Evolutionary conservation across 176 grass and related monocot genomes (phyloP).

Genomic region (Eleusine coracana): DNA sequence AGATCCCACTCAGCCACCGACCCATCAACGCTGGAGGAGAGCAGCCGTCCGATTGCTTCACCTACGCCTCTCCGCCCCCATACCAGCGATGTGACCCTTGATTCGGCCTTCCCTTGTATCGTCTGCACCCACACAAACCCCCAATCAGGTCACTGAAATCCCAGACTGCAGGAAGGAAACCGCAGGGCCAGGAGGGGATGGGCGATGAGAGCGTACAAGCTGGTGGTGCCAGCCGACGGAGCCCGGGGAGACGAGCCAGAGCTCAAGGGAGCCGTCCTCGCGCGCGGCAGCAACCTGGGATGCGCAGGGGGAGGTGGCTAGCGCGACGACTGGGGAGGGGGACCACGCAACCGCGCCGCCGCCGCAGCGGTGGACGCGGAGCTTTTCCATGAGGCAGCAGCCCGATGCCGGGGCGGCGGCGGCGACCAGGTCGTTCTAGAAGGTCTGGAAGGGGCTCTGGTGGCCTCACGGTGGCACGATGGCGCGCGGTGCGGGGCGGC

Average conservation of each 20-base stretch:
- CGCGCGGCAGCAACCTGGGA: slow-evolving; percentile 87
- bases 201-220: slow-evolving; percentile 57
- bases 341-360: slow-evolving; percentile 65
- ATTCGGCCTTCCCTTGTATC: slow-evolving; percentile 63
- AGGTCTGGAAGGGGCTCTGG: slow-evolving; percentile 1
- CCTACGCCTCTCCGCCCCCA: slow-evolving; percentile 51
- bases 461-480: slow-evolving; percentile 41
- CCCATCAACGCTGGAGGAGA: slow-evolving; percentile 87
- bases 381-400: slow-evolving; percentile 70
- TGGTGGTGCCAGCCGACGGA: slow-evolving; percentile 98
- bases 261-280: slow-evolving; percentile 77
- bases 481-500: slow-evolving; percentile 14
- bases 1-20: slow-evolving; percentile 92
- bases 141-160: slow-evolving; percentile 28
- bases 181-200: not conserved
- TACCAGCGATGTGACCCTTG: slow-evolving; percentile 77
- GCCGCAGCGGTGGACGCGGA: slow-evolving; percentile 59
- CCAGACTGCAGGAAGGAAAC: not conserved
- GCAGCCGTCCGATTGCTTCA: slow-evolving; percentile 54
- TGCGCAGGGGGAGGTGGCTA: slow-evolving; percentile 67
- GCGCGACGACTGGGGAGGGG: slow-evolving; percentile 70
- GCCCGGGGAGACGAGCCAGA: slow-evolving; percentile 95
- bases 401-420: not conserved
- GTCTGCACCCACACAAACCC: slow-evolving; percentile 61
- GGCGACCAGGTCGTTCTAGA: slow-evolving; percentile 29